A percentile compares a stretch with the other conserved stretches of the same genome.
Evolutionary conservation across 495 filamentous ascomycete genomes (phyloP).

Genomic region (Penicillium argentinense): DNA sequence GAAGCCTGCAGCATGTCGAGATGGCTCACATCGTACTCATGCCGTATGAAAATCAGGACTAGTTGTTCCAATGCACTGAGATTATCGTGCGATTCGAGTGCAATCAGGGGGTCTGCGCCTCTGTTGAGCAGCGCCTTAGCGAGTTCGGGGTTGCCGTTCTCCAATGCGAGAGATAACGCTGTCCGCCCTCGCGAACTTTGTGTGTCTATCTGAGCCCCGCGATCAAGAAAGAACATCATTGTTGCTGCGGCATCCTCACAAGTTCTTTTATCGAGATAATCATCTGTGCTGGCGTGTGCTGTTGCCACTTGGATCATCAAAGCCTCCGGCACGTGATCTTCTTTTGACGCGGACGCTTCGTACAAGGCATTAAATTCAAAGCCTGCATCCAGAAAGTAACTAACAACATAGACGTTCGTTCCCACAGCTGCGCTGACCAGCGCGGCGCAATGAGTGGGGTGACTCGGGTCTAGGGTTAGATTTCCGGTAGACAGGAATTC

Average conservation of each 20-base stretch:
- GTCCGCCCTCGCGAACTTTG: not conserved
- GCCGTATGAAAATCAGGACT: not conserved
- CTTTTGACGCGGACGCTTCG: not conserved
- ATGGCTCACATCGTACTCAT: not conserved
- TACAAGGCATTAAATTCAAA: not conserved
- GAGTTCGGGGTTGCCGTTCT: not conserved
- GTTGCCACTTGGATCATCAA: not conserved
- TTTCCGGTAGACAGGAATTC: not conserved
- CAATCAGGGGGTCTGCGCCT: not conserved
- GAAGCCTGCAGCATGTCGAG: not conserved
- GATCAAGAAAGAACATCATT: not conserved
- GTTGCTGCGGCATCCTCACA: not conserved
- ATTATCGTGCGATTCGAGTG: not conserved
- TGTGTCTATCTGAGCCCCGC: not conserved
- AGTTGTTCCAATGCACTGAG: not conserved
- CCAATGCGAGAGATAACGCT: not conserved
- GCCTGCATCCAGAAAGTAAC: not conserved
- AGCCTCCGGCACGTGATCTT: not conserved
- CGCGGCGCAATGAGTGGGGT: not conserved
- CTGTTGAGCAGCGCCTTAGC: not conserved
- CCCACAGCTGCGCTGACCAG: not conserved
- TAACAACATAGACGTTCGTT: not conserved
- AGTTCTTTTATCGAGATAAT: not conserved
- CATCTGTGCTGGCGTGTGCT: not conserved
- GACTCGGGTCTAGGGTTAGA: not conserved